Conservation (phyloP, 2,329 filamentous ascomycete genomes). For the Pseudogymnoascus sp. region DNA sequence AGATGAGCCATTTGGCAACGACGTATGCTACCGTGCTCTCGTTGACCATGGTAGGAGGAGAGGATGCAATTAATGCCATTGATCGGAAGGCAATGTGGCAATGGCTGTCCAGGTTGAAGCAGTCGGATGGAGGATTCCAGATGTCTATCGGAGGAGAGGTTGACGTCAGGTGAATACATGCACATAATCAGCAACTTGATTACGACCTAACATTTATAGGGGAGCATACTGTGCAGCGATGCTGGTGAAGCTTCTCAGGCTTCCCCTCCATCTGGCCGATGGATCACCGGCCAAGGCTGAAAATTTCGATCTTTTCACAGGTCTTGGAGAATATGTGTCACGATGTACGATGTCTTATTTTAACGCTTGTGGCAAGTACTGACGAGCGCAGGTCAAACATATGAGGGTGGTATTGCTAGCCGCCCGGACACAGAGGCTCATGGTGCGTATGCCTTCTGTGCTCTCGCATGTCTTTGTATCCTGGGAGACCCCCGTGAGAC, state of each 20-base stretch:
- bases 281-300: conserved; percentile 65
- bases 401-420: conserved; percentile 86
- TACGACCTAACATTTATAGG: conserved; percentile 39
- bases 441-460: conserved; percentile 94
- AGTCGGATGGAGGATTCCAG: conserved; percentile 81
- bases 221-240: conserved; percentile 90
- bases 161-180: conserved; percentile 67
- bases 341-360: conserved; percentile 55
- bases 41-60: conserved; percentile 70
- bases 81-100: conserved; percentile 84
- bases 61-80: conserved; percentile 66
- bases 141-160: conserved; percentile 83
- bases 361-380: not conserved
- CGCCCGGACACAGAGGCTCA: conserved; percentile 86
- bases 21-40: conserved; percentile 80
- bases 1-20: conserved; percentile 80
- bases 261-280: conserved; percentile 72
- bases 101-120: conserved; percentile 83
- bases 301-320: conserved; percentile 60
- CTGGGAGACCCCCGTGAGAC: conserved; percentile 71
- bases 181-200: not conserved
- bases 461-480: conserved; percentile 80
- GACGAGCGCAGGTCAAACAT: conserved; percentile 66
- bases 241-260: conserved; percentile 72
- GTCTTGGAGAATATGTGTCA: conserved; percentile 72